A percentile compares a stretch with the other conserved stretches of the same genome.
phyloP scores from a whole-genome alignment of 371 early-diverging fungal genomes.

The Dipsacomyces acuminosporus region DNA sequence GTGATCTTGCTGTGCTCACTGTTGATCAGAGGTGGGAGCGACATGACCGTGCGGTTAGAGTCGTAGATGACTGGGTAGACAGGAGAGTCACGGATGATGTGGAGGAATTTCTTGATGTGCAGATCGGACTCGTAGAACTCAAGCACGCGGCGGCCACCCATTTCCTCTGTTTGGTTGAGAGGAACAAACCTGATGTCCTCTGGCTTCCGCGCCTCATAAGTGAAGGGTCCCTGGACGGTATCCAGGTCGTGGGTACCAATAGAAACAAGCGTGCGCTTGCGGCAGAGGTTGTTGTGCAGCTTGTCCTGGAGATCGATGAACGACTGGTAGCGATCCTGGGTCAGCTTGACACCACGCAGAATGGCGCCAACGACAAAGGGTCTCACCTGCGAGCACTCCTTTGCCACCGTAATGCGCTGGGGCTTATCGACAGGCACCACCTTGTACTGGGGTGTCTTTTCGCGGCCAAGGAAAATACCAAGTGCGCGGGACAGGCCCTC shows the following conservation, averaged over 20 bases:
- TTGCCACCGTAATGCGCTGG: constrained; percentile 31
- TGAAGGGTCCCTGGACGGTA: constrained; percentile 90
- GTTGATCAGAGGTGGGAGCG: constrained; percentile 99
- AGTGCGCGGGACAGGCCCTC: constrained; percentile 93
- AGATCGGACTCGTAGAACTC: constrained; percentile 81
- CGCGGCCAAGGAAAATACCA: constrained; percentile 59
- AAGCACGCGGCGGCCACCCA: constrained; percentile 89
- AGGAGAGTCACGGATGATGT: constrained; percentile 87
- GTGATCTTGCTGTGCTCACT: constrained; percentile 97
- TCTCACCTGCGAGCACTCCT: constrained; percentile 70
- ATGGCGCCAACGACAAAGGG: constrained; percentile 93
- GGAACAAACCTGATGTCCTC: constrained; percentile 92
- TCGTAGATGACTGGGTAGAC: constrained; percentile 93
- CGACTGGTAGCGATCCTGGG: constrained; percentile 78
- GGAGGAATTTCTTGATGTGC: constrained; percentile 88
- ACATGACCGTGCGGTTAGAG: constrained; percentile 78
- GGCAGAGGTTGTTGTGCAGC: constrained; percentile 95
- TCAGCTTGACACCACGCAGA: constrained; percentile 86
- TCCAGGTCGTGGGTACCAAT: constrained; percentile 99
- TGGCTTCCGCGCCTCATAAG: constrained; percentile 89
- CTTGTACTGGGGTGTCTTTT: constrained; percentile 32
- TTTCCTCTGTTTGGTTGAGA: constrained; percentile 82
- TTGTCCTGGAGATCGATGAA: constrained; percentile 99
- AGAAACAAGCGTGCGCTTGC: constrained; percentile 94
- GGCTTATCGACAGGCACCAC: constrained; percentile 17